Conservation (phyloP, 1,284 basidiomycete species). For the Amylostereum areolatum region DNA sequence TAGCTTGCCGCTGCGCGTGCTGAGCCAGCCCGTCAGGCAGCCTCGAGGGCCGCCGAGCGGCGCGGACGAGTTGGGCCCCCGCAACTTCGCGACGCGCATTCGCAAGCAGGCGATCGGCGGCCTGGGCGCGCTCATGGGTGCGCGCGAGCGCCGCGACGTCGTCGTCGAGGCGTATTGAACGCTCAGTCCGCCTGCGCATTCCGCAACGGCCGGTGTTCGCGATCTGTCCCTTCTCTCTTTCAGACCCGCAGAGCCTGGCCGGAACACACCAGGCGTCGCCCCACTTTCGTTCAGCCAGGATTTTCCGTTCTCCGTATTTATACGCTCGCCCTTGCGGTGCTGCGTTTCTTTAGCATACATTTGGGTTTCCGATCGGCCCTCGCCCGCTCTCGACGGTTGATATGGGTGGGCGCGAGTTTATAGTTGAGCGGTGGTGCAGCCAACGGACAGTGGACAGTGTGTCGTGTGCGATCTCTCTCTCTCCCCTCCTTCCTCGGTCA, state of each 20-base stretch:
- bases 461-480: neutral
- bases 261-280: no score
- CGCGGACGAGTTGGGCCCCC: conserved; percentile 79
- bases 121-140: conserved; percentile 65
- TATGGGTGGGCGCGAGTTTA: conserved; percentile 2
- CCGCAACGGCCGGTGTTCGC: no score
- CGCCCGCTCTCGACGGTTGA: neutral
- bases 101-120: conserved; percentile 77
- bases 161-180: conserved; percentile 49
- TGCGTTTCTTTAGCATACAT: no score
- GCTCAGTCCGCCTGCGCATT: conserved; percentile 1
- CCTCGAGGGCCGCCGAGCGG: conserved; percentile 83
- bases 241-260: no score
- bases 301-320: no score
- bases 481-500: neutral
- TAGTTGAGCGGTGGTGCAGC: neutral
- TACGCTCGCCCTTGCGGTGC: no score
- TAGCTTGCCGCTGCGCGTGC: conserved; percentile 42
- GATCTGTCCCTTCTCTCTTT: no score
- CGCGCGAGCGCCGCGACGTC: conserved; percentile 64
- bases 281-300: no score
- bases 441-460: neutral
- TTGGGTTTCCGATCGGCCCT: no score
- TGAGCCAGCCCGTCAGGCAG: conserved; percentile 71
- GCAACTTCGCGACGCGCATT: conserved; percentile 83